Percentiles rank a stretch among this genome's conserved stretches.
Evolutionary conservation across 169 alveolate genomes (phyloP).

Genomic region (Eimeria acervulina): DNA sequence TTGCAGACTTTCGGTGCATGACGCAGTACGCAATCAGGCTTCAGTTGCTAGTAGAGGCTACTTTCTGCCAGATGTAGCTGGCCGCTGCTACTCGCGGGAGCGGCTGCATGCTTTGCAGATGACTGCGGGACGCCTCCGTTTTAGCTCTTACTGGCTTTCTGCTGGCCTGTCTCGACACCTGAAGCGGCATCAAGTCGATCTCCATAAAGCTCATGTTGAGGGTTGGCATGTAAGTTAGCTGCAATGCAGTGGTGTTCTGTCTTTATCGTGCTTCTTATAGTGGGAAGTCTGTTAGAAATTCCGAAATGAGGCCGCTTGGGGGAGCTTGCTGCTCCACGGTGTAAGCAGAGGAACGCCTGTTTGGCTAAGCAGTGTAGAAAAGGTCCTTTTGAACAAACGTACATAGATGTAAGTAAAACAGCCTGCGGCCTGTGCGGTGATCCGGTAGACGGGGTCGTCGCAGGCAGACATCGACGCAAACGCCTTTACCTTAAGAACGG

Average conservation of each 20-base stretch:
- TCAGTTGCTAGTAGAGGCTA: not conserved
- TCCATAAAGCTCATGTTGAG: not conserved
- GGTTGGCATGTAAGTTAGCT: not conserved
- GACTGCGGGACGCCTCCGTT: not conserved
- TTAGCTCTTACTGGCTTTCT: not conserved
- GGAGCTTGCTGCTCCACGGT: not conserved
- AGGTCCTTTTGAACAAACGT: not conserved
- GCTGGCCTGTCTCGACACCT: not conserved
- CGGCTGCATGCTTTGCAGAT: not conserved
- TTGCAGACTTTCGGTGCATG: not conserved
- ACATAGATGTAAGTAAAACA: no score
- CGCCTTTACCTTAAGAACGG: no score
- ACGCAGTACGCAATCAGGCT: not conserved
- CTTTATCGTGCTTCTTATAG: not conserved
- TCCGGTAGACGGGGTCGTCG: no score
- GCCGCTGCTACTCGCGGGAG: not conserved
- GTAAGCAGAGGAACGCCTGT: not conserved
- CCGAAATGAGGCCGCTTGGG: not conserved
- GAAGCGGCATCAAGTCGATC: not conserved
- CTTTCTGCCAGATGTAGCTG: not conserved
- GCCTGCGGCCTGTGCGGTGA: not conserved
- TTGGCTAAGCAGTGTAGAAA: not conserved
- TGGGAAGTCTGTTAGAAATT: not conserved
- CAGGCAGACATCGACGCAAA: no score
- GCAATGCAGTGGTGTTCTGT: not conserved